Evolutionary conservation across 768 basidiomycete species (phyloP).

Genomic region (Kwoniella bestiolae): DNA sequence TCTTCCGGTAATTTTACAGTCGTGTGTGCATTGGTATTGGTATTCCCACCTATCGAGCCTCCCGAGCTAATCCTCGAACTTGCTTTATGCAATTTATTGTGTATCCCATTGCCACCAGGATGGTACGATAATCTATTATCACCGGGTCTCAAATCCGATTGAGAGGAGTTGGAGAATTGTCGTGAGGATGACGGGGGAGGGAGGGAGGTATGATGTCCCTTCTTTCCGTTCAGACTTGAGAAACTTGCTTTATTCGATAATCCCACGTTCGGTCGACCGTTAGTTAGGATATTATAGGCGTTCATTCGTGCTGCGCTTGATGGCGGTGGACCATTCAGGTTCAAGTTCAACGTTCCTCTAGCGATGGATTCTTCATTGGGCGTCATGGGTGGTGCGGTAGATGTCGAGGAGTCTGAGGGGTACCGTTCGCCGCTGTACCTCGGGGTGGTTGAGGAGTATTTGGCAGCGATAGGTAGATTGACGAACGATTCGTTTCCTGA

Average conservation of each 20-base stretch:
- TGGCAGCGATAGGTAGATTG: slow-evolving; percentile 82
- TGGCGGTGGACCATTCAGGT: slow-evolving; percentile 3
- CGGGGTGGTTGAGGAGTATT: slow-evolving; percentile 66
- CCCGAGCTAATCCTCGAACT: slow-evolving; percentile 19
- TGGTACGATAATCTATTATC: slow-evolving; percentile 20
- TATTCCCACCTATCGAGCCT: neutral
- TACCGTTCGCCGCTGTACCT: slow-evolving; percentile 15
- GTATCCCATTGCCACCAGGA: slow-evolving; percentile 7
- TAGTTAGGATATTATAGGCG: slow-evolving; percentile 47
- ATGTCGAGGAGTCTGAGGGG: slow-evolving; percentile 19
- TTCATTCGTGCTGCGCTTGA: slow-evolving; percentile 36
- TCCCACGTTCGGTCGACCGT: slow-evolving; percentile 40
- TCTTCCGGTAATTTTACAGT: slow-evolving; percentile 72
- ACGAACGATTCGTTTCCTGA: slow-evolving; percentile 67
- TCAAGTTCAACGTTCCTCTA: slow-evolving; percentile 1
- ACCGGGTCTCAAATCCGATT: slow-evolving; percentile 7
- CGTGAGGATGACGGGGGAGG: slow-evolving; percentile 45
- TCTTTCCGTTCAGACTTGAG: slow-evolving; percentile 19
- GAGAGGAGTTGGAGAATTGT: slow-evolving; percentile 1
- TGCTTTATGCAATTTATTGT: slow-evolving; percentile 19
- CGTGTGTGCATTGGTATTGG: neutral
- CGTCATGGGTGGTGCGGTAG: slow-evolving; percentile 19
- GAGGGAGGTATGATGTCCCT: slow-evolving; percentile 48
- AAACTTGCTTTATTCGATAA: slow-evolving; percentile 22
- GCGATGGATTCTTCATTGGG: slow-evolving; percentile 15